These are phyloP conservation scores for Exserohilum rostratum DNA, from an alignment of 2,329 filamentous ascomycete species.

Conservation along the genomic window DNA sequence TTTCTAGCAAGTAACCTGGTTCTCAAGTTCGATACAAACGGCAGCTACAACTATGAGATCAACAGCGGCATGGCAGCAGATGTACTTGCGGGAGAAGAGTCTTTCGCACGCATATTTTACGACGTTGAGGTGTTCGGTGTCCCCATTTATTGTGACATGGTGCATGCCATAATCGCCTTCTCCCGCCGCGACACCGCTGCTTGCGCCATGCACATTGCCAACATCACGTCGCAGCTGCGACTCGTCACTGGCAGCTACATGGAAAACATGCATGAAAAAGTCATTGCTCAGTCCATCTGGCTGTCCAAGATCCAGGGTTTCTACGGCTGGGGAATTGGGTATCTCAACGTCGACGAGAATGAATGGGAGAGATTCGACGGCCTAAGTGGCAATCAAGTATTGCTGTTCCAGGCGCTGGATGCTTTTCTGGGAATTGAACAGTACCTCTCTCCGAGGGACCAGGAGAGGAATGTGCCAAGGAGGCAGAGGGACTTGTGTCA, in stretches of 20 bases:
- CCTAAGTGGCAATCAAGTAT: constrained; percentile 4
- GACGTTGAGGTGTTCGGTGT: neutral
- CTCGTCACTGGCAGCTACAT: neutral
- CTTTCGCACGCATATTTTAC: constrained; percentile 8
- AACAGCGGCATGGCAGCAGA: constrained; percentile 1
- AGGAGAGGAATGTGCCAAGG: constrained; percentile 2
- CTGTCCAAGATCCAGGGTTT: constrained; percentile 9
- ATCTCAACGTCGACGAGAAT: neutral
- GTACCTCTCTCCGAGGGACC: constrained; percentile 3
- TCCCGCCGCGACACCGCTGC: neutral
- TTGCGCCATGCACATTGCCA: neutral
- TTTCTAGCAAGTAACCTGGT: neutral
- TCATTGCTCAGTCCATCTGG: constrained; percentile 6
- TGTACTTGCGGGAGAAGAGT: neutral
- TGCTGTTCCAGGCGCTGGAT: constrained; percentile 6
- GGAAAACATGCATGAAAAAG: constrained; percentile 5
- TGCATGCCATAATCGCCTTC: neutral
- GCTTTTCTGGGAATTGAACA: constrained; percentile 10
- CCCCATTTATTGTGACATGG: constrained; percentile 6
- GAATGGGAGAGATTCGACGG: constrained; percentile 7
- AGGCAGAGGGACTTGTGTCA: constrained; percentile 4
- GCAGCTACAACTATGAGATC: neutral
- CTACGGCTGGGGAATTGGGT: constrained; percentile 4
- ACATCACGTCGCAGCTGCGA: constrained; percentile 3
- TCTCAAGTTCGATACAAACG: constrained; percentile 6